These are phyloP conservation scores for Fusarium staphyleae DNA, from an alignment of 2,329 filamentous ascomycete species.

Conservation along the genomic window DNA sequence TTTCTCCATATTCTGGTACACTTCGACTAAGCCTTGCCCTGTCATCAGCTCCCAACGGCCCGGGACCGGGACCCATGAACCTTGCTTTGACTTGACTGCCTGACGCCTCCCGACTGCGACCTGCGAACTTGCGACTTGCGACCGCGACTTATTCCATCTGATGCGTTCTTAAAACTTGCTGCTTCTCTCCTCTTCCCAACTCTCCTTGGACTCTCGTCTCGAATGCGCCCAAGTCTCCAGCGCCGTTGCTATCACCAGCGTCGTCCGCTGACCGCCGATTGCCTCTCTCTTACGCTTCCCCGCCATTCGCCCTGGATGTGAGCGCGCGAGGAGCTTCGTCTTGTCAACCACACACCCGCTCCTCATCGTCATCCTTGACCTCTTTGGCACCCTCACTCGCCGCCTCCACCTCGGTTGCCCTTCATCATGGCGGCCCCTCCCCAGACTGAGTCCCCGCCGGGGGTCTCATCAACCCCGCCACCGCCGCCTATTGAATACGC, in stretches of 20 bases:
- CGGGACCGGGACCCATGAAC: conserved; percentile 6
- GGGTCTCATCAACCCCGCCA: conserved; percentile 35
- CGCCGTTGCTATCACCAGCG: conserved; percentile 13
- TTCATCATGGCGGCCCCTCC: conserved; percentile 39
- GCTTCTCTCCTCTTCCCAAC: background rate
- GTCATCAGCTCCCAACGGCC: conserved; percentile 33
- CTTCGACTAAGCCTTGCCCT: conserved; percentile 17
- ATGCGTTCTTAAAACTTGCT: background rate
- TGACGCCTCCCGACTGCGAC: conserved; percentile 1
- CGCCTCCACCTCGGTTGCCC: background rate
- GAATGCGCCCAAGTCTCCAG: conserved; percentile 27
- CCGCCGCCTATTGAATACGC: conserved; percentile 58
- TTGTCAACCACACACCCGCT: conserved; percentile 2
- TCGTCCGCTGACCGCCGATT: conserved; percentile 35
- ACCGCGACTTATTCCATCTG: conserved; percentile 5
- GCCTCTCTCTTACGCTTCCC: conserved; percentile 29
- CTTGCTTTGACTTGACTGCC: conserved; percentile 8
- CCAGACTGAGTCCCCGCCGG: conserved; percentile 34
- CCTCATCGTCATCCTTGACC: conserved; percentile 1
- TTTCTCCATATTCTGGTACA: background rate
- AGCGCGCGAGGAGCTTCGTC: conserved; percentile 13
- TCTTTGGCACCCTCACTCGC: background rate
- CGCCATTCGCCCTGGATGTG: conserved; percentile 34
- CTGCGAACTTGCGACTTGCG: no score
- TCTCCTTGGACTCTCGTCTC: background rate